Conservation (phyloP, 352 stramenopile species). For the Phytophthora fragariaefolia region DNA sequence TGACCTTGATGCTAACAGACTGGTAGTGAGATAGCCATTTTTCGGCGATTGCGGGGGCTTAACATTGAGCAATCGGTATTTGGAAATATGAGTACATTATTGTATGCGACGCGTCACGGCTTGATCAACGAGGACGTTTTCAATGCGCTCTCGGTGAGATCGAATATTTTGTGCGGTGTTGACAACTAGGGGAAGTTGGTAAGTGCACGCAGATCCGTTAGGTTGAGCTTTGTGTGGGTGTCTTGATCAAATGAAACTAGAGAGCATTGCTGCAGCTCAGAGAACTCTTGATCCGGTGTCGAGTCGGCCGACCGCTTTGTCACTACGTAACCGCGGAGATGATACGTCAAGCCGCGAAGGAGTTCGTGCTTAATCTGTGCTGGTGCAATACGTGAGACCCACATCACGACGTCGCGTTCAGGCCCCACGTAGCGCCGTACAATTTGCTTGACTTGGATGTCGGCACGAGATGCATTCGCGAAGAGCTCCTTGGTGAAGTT, state of each 20-base stretch:
- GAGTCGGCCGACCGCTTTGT: neutral
- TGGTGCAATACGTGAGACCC: neutral
- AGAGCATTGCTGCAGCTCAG: conserved; percentile 1
- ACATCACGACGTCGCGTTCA: neutral
- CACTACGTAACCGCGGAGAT: neutral
- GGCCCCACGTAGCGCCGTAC: neutral
- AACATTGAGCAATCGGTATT: too few species aligned
- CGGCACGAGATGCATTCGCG: neutral
- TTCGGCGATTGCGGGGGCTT: too few species aligned
- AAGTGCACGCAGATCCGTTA: neutral
- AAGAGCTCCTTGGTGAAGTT: conserved; percentile 1
- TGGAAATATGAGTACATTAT: too few species aligned
- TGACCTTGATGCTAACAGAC: too few species aligned
- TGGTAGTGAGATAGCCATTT: too few species aligned
- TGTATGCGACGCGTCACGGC: neutral
- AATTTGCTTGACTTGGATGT: neutral
- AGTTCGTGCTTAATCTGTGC: conserved; percentile 1
- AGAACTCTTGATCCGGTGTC: neutral
- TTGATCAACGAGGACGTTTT: neutral
- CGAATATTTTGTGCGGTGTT: conserved; percentile 8
- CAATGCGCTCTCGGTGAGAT: neutral
- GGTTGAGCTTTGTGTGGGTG: neutral
- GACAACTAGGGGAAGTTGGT: neutral
- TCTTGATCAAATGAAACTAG: neutral
- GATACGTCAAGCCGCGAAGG: neutral